These are phyloP conservation scores for Xylaria sp. DNA, from an alignment of 2,329 filamentous ascomycete species.

Conservation along the genomic window DNA sequence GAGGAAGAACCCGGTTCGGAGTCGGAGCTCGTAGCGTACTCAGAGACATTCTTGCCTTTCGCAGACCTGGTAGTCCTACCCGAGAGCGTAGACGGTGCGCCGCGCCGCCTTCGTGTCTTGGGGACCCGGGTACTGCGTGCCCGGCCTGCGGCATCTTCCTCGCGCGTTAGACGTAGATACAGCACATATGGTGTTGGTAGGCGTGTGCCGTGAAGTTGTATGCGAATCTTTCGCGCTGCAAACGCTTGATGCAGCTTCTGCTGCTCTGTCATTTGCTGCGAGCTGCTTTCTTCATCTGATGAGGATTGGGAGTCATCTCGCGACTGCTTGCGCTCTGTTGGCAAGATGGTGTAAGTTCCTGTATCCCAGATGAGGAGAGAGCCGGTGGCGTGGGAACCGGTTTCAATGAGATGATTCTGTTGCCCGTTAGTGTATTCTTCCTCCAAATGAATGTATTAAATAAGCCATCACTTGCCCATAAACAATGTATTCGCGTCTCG, in stretches of 20 bases:
- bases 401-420: conserved; percentile 71
- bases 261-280: conserved; percentile 51
- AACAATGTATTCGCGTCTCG: conserved; percentile 70
- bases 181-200: conserved; percentile 66
- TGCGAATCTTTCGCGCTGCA: conserved; percentile 64
- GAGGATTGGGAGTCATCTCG: conserved; percentile 50
- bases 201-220: conserved; percentile 64
- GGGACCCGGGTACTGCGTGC: conserved; percentile 44
- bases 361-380: conserved; percentile 73
- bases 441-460: neutral
- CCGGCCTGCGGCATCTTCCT: conserved; percentile 53
- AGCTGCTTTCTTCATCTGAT: conserved; percentile 47
- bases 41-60: conserved; percentile 28
- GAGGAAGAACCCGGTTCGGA: conserved; percentile 21
- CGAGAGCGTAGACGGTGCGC: conserved; percentile 30
- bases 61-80: conserved; percentile 26
- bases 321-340: conserved; percentile 43
- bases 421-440: conserved; percentile 7
- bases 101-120: conserved; percentile 44
- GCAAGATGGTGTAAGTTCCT: conserved; percentile 66
- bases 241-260: conserved; percentile 64
- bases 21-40: conserved; percentile 37
- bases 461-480: conserved; percentile 60
- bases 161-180: conserved; percentile 61
- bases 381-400: conserved; percentile 63